Percentiles rank a stretch among this genome's conserved stretches.
These are phyloP conservation scores for Coriaria nepalensis DNA, from an alignment of 306 rosid genomes.

Conservation along the genomic window DNA sequence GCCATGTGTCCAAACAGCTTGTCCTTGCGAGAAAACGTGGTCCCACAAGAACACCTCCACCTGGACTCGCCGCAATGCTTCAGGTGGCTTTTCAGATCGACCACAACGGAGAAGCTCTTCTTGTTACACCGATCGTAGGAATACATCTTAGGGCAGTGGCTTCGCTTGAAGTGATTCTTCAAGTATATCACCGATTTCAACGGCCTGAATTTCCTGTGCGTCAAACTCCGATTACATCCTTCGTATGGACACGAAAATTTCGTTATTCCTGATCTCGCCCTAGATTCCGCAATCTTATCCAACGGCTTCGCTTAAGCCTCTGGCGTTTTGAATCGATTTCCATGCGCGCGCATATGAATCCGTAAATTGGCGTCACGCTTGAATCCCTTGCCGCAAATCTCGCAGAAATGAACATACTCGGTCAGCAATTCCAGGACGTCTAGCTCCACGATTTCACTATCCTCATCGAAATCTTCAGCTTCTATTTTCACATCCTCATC, in stretches of 20 bases:
- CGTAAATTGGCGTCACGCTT: constrained; percentile 84
- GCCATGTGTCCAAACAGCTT: constrained; percentile 73
- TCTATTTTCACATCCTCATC: constrained; percentile 18
- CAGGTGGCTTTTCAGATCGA: constrained; percentile 69
- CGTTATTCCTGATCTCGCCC: background rate
- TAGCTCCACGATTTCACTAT: constrained; percentile 54
- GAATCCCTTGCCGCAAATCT: constrained; percentile 87
- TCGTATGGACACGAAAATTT: constrained; percentile 68
- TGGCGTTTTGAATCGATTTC: constrained; percentile 56
- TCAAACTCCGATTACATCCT: constrained; percentile 51
- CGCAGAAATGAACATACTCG: constrained; percentile 73
- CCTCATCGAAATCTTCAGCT: constrained; percentile 4
- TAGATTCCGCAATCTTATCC: background rate
- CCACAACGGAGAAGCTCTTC: constrained; percentile 66
- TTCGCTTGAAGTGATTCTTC: constrained; percentile 82
- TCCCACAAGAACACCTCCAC: constrained; percentile 88
- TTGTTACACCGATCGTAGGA: constrained; percentile 56
- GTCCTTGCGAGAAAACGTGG: constrained; percentile 66
- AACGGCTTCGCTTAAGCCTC: constrained; percentile 61
- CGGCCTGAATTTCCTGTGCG: constrained; percentile 47
- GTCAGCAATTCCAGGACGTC: constrained; percentile 68
- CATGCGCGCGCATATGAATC: constrained; percentile 96
- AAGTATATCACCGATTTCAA: constrained; percentile 60
- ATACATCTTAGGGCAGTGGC: constrained; percentile 86
- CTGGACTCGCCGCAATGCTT: constrained; percentile 48